Conservation (phyloP, 257 asterid genomes). For the Solanum lycopersicoides region DNA sequence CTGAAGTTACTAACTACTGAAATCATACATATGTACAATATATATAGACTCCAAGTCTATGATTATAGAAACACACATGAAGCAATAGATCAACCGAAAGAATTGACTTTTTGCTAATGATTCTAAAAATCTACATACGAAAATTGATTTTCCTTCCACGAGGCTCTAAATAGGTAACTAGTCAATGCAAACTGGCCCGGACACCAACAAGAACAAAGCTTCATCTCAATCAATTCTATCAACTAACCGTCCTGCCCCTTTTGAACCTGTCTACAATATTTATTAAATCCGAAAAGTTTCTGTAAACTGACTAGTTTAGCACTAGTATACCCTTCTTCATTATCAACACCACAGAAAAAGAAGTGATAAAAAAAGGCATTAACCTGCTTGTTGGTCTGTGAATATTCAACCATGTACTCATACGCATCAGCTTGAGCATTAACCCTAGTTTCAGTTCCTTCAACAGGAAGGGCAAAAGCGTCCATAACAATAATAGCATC, state of each 20-base stretch:
- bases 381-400: constrained; percentile 85
- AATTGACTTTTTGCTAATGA: background rate
- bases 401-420: constrained; percentile 95
- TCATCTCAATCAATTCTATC: background rate
- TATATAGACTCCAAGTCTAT: background rate
- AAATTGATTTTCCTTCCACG: background rate
- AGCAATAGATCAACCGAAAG: background rate
- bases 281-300: background rate
- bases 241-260: background rate
- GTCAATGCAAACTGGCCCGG: background rate
- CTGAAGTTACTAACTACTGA: background rate
- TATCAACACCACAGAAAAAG: background rate
- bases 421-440: constrained; percentile 99
- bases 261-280: background rate
- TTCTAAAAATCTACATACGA: background rate
- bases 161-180: background rate
- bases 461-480: constrained; percentile 98
- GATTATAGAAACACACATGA: background rate
- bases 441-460: constrained; percentile 98
- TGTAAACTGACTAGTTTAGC: background rate
- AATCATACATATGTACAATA: background rate
- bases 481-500: constrained; percentile 94
- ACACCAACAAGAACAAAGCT: background rate
- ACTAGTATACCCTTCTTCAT: background rate
- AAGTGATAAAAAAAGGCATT: background rate